Evolutionary conservation across 139 green algal species (phyloP), one percentile per base, ranked within the genome.

Genomic region (Chlamydomonas urium): DNA sequence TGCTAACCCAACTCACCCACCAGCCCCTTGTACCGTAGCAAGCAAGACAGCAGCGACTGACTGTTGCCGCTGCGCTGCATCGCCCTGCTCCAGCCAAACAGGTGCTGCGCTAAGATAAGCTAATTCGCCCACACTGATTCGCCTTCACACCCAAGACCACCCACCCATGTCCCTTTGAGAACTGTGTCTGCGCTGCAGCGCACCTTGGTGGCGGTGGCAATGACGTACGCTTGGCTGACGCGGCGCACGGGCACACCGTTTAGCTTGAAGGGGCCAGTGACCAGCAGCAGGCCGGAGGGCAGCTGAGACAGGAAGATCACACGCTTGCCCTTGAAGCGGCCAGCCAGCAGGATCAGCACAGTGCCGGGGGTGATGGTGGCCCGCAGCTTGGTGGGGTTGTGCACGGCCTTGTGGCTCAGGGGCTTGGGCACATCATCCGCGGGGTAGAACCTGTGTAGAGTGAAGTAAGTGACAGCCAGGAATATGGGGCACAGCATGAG

Each of bases 251-350:
- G 96, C 69, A 99, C 94, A 68, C 95, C 94, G 84, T 99, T 99
- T 65, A 98, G 79, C 79, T 93, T 92, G 89, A 96, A 99, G 35
- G 95, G 95, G 4, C 95, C 91, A 50, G 90, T 93, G 36, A 99
- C 92, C 34, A 99, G 87, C 66, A 99, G 89, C 71, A 99, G 88
- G 28, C 95, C 94, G 10, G 88, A 96, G 24, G 82, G 79, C 74
- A 98, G 93, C 91, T 99, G 93, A 62, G 86, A 84, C 56, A 99
- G 86, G 91, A 96, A 98, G 8, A 99, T 85, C 42, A 96, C 93
- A 63, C 96, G 89, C 92, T 97, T 97, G 76, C 94, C 95, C 92
- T 99, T 99, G 89, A 98, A 98, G 66, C 95, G 88, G 62, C 96
- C 96, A 3, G 94, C 92, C 69, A 99, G 84, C 74, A 99, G 73